A percentile compares a stretch with the other conserved stretches of the same genome.
Conservation (phyloP, 2,329 filamentous ascomycete genomes). For the Lasiodiplodia citricola region DNA sequence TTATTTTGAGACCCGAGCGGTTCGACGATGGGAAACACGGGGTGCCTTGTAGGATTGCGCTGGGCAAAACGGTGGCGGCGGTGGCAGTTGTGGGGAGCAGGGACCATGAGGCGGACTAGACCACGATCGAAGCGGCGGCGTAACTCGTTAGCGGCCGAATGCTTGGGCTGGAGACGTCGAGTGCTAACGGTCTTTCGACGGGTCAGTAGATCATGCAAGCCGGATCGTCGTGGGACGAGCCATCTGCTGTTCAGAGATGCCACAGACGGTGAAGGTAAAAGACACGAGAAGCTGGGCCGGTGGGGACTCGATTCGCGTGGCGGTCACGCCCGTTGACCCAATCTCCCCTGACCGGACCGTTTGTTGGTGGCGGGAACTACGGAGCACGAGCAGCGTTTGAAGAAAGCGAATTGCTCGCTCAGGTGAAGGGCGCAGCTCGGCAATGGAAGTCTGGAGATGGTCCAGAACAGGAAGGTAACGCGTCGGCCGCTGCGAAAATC, state of each 20-base stretch:
- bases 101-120: not conserved
- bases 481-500: not conserved
- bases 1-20: constrained; percentile 7
- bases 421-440: not conserved
- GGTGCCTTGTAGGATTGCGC: constrained; percentile 8
- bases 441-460: not conserved
- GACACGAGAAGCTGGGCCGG: not conserved
- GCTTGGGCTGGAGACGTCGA: not conserved
- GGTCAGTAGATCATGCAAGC: not conserved
- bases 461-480: not conserved
- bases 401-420: not conserved
- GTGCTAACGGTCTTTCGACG: not conserved
- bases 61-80: not conserved
- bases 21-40: not conserved
- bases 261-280: not conserved
- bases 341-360: constrained; percentile 11
- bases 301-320: not conserved
- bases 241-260: not conserved
- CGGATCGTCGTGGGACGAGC: constrained; percentile 8
- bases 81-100: not conserved
- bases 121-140: not conserved
- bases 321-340: constrained; percentile 7
- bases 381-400: not conserved
- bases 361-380: constrained; percentile 10
- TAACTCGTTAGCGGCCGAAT: constrained; percentile 5